Percentiles rank a stretch among this genome's conserved stretches.
phyloP scores from a whole-genome alignment of 2,329 filamentous ascomycete species.

The Colletotrichum musicola region DNA sequence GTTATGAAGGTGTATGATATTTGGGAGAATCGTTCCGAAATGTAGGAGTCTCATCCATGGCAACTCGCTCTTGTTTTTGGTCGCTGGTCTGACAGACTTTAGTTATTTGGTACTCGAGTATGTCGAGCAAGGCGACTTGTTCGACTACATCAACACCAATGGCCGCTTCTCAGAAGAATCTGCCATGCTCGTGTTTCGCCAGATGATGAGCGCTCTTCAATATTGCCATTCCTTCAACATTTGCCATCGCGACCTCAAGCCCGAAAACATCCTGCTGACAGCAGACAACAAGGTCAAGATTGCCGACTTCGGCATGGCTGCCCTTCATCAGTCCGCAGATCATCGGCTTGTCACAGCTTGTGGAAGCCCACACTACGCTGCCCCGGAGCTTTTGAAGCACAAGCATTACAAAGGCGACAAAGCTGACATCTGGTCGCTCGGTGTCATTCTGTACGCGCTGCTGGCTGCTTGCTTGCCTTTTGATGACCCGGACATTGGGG shows the following conservation, averaged over 20 bases:
- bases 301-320: conserved; percentile 98
- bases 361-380: conserved; percentile 96
- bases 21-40: conserved; percentile 95
- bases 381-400: conserved; percentile 88
- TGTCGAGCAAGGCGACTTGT: conserved; percentile 83
- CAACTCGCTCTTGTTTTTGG: neutral
- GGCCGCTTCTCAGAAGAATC: conserved; percentile 84
- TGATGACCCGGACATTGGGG: conserved; percentile 72
- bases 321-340: conserved; percentile 82
- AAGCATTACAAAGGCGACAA: conserved; percentile 84
- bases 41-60: conserved; percentile 71
- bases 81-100: conserved; percentile 41
- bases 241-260: conserved; percentile 95
- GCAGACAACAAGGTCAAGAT: conserved; percentile 84
- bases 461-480: conserved; percentile 89
- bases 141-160: conserved; percentile 83
- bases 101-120: conserved; percentile 97
- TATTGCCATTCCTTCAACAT: conserved; percentile 97
- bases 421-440: conserved; percentile 95
- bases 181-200: conserved; percentile 87
- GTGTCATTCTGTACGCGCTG: conserved; percentile 90
- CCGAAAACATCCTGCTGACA: conserved; percentile 94
- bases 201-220: conserved; percentile 91
- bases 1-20: conserved; percentile 96
- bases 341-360: conserved; percentile 90